Evolutionary conservation across 2,329 filamentous ascomycete species (phyloP).

Genomic region (Trichoderma arundinaceum): DNA sequence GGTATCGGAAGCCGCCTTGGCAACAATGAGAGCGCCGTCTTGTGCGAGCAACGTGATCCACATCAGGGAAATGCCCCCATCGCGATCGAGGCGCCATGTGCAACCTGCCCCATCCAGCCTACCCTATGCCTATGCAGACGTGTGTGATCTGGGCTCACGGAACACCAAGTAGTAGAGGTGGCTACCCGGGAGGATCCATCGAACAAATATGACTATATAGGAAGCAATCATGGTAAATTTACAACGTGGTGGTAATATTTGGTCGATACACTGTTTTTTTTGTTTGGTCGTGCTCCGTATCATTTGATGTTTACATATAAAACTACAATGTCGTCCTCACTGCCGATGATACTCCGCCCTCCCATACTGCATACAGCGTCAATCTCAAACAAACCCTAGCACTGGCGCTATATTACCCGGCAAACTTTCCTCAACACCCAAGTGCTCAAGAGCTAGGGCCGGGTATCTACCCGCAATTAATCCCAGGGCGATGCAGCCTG

Average conservation of each 20-base stretch:
- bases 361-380: not conserved
- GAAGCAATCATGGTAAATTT: too few relatives aligned
- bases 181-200: too few relatives aligned
- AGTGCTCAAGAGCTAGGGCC: conserved; percentile 23
- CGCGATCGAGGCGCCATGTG: not conserved
- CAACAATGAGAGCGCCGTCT: not conserved
- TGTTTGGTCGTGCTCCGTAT: not conserved
- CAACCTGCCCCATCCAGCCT: not conserved
- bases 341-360: not conserved
- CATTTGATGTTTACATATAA: not conserved
- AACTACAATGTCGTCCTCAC: too few relatives aligned
- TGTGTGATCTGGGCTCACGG: too few relatives aligned
- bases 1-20: not conserved
- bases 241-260: too few relatives aligned
- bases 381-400: conserved; percentile 20
- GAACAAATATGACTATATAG: too few relatives aligned
- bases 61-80: not conserved
- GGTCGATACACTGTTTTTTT: too few relatives aligned
- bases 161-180: too few relatives aligned
- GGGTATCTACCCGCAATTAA: conserved; percentile 30
- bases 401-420: conserved; percentile 14
- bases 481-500: conserved; percentile 13
- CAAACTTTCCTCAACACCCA: conserved; percentile 13
- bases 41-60: not conserved
- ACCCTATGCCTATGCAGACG: too few relatives aligned